Conservation (phyloP, 306 rosid species). For the Fragaria vesca region DNA sequence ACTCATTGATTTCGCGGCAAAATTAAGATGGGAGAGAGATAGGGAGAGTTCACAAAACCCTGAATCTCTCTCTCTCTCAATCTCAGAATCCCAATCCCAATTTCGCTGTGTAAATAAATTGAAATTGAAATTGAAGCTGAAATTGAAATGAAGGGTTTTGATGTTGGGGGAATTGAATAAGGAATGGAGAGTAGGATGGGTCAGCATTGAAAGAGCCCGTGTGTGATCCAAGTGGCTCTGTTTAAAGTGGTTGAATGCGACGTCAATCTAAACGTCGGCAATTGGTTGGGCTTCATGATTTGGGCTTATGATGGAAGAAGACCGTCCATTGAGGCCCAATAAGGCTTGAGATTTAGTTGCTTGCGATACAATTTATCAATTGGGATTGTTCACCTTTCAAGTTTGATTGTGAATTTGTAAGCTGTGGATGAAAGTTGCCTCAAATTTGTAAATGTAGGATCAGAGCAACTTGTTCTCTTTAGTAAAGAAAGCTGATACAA, state of each 20-base stretch:
- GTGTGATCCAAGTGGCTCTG: slow-evolving; percentile 19
- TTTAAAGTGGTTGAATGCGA: background rate
- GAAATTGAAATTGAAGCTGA: too few species aligned
- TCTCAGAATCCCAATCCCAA: background rate
- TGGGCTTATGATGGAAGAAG: background rate
- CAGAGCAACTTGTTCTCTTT: too few species aligned
- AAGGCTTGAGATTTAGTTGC: background rate
- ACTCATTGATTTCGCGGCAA: slow-evolving; percentile 15
- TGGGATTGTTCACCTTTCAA: background rate
- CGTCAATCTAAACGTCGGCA: slow-evolving; percentile 1
- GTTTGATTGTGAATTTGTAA: too few species aligned
- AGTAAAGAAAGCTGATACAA: background rate
- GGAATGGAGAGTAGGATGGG: background rate
- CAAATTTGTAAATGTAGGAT: too few species aligned
- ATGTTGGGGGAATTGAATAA: background rate
- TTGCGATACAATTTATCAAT: background rate
- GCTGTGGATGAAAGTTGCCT: too few species aligned
- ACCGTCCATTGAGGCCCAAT: background rate
- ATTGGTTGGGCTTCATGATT: background rate
- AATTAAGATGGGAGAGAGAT: background rate
- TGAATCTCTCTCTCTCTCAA: background rate
- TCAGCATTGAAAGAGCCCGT: background rate
- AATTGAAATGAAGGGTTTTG: background rate
- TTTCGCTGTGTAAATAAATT: background rate
- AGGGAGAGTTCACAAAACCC: slow-evolving; percentile 2